A percentile compares a stretch with the other conserved stretches of the same genome.
Evolutionary conservation across 495 filamentous ascomycete species (phyloP).

Genomic region (Pseudotulostoma volvatum): DNA sequence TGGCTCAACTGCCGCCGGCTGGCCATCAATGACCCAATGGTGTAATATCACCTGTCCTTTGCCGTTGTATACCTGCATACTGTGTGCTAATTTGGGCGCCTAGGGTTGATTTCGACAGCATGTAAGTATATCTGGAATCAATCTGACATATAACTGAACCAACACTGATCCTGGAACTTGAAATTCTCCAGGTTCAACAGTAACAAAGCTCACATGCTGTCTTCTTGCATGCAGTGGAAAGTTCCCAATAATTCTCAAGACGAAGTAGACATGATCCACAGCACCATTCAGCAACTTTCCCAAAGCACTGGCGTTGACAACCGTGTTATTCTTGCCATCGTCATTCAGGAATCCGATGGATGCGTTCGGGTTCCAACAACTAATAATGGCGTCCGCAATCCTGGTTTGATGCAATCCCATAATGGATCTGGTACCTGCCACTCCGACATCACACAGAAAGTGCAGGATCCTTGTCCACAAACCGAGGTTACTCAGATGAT

Average conservation of each 20-base stretch:
- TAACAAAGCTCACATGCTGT: conserved; percentile 24
- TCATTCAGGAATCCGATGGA: conserved; percentile 44
- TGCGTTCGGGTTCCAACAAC: conserved; percentile 37
- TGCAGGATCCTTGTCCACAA: conserved; percentile 29
- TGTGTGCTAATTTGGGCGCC: too few relatives aligned
- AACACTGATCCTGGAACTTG: too few relatives aligned
- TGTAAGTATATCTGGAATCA: too few relatives aligned
- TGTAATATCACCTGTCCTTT: too few relatives aligned
- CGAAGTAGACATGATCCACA: conserved; percentile 27
- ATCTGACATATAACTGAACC: too few relatives aligned
- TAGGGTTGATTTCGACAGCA: too few relatives aligned
- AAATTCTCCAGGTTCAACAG: conserved; percentile 18
- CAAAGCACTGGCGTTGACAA: conserved; percentile 26
- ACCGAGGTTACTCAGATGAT: conserved; percentile 31
- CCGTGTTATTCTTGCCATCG: conserved; percentile 39
- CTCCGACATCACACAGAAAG: conserved; percentile 9
- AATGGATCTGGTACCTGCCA: conserved; percentile 31
- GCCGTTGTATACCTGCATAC: too few relatives aligned
- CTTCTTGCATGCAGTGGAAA: conserved; percentile 27
- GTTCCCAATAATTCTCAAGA: conserved; percentile 20
- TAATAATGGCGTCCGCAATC: conserved; percentile 28
- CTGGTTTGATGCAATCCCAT: conserved; percentile 39
- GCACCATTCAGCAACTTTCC: conserved; percentile 24
- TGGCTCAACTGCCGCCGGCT: conserved; percentile 3
- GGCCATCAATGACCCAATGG: conserved; percentile 1